Base-by-base conservation (phyloP, 2,329 filamentous ascomycete genomes). In the Cytospora leucostoma region DNA sequence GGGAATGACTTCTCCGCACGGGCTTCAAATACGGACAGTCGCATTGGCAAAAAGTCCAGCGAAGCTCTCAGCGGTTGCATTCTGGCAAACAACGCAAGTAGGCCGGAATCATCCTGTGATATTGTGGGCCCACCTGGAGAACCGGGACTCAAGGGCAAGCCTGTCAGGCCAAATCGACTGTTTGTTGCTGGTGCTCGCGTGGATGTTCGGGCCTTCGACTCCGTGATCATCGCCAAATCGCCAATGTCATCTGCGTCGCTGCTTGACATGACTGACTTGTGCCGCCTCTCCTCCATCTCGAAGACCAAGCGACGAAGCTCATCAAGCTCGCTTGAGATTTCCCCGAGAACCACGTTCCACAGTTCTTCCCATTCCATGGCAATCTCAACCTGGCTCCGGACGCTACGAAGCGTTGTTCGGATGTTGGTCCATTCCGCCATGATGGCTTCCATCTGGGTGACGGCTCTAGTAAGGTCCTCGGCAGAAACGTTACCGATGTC, bases 311-410 rank as follows among this genome's bases (percentile, higher is more conserved):
- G 84, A 71, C 85, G 69, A 2, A 77, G 69, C 21, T 93, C 74
- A 56, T 76, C 74, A 73, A 87, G 88, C 77, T 99, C 95, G 66
- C 89, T 87, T 59, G 93, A 91, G 66, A 98, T 97, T 73, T 98
- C 94, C 52, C 93, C 94, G 3, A 99, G 81, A 3, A 98, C 94
- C 67, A 85, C 92, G 70, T 92, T 92, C 94, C 95, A 98, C 40
- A 99, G 82, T 77, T 98, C 93, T 75, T 97, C 93, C 94, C 94
- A 99, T 73, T 99, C 95, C 93, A 98, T 96, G 54, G 95, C 95
- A 64, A 97, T 88, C 75, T 98, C 95, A 19, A 99, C 94, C 72
- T 98, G 94, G 55, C 85, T 85, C 74, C 96, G 96, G 62, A 97
- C 90, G 33, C 79, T 88, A 67, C 89, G 90, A 57, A 99, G 79